Base-by-base conservation (phyloP, 768 basidiomycete genomes). In the Neoboletus brunneissimus region DNA sequence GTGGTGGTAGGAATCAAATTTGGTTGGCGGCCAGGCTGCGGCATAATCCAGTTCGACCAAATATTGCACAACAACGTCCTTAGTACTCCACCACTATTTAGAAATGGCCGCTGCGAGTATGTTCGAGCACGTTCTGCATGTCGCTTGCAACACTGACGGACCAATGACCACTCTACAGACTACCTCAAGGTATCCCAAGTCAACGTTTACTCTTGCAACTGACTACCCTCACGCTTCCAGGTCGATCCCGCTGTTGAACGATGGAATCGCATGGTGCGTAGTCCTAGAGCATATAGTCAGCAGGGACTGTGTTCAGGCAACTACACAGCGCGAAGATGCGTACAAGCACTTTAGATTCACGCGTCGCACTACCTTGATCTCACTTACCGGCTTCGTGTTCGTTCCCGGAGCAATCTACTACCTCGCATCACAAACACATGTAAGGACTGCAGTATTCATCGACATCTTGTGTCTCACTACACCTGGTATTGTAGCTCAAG, bases 261-360 rank as follows among this genome's bases (percentile, higher is more conserved):
- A 75, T 87, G 83, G 83, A 77, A 77, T 54, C 65, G 66, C 27
- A 85, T 86, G 85, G 85, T 85, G 51, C 31, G 67, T 64, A n/a
- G 67, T 58, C 51, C 53, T 7, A 40, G 41, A 34, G 48, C 20
- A 51, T 38, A 55, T n/a, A 44, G 27, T 34, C 46, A 6, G 22
- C 42, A 44, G 29, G 13, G 10, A 18, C 38, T 4, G 22, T 42
- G 35, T 35, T 59, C 34, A 53, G 35, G 46, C 44, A 34, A 27
- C 3, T 20, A 2, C 40, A 45, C 56, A 94, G 92, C 86, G 93
- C 41, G 92, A 94, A 70, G 80, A 85, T 59, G 89, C 84, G n/a
- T 91, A 93, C 73, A 77, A 87, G 67, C 79, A 85, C 67, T 96
- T 94, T 72, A 82, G 82, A 38, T 93, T 91, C 78, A 95, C 90